Conservation (phyloP, 23 red algal species). For the Gracilaria caudata region DNA sequence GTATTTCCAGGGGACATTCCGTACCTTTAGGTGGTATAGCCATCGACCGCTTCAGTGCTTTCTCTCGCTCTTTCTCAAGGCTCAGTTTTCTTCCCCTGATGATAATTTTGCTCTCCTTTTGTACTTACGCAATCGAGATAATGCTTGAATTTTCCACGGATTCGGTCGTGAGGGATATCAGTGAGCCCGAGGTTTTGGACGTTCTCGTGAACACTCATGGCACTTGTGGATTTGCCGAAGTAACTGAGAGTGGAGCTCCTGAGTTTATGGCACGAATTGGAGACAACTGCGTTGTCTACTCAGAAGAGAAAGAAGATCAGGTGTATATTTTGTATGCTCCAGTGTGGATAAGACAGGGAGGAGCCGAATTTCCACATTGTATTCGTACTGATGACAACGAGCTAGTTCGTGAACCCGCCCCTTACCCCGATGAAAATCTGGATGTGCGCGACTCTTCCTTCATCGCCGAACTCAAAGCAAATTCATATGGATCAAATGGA, state of each 20-base stretch:
- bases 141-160: constrained; percentile 14
- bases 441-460: background rate
- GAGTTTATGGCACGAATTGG: background rate
- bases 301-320: constrained; percentile 9
- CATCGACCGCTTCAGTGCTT: background rate
- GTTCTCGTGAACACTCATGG: background rate
- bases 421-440: background rate
- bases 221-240: background rate
- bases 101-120: background rate
- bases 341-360: background rate
- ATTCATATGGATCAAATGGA: constrained; percentile 21
- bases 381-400: background rate
- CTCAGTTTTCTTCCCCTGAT: background rate
- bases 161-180: background rate
- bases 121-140: constrained; percentile 7
- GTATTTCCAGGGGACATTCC: background rate
- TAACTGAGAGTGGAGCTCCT: background rate
- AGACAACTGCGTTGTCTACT: background rate
- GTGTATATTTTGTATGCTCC: constrained; percentile 3
- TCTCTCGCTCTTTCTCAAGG: background rate
- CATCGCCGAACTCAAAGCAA: background rate
- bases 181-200: background rate
- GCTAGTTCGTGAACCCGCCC: background rate
- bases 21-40: background rate
- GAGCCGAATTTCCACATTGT: background rate